Evolutionary conservation across 73 alveolate genomes (phyloP).

Genomic region (Paramecium sonneborni): DNA sequence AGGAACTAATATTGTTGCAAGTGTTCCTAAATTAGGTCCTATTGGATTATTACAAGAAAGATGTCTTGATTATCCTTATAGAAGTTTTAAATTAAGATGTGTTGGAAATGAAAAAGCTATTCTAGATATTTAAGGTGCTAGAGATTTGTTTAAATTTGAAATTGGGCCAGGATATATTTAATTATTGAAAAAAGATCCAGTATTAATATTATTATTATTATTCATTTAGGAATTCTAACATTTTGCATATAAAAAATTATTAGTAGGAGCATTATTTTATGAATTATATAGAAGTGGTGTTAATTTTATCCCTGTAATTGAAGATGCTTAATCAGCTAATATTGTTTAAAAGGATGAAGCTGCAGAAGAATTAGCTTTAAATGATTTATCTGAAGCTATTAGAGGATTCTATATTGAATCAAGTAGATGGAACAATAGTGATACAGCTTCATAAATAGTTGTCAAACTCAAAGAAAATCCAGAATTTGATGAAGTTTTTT

Average conservation of each 20-base stretch:
- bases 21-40: slow-evolving; percentile 76
- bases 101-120: slow-evolving; percentile 71
- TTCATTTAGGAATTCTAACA: slow-evolving; percentile 59
- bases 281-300: slow-evolving; percentile 79
- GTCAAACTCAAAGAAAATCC: slow-evolving; percentile 57
- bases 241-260: slow-evolving; percentile 66
- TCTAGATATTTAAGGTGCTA: slow-evolving; percentile 73
- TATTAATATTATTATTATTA: neutral
- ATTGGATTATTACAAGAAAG: slow-evolving; percentile 71
- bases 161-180: slow-evolving; percentile 76
- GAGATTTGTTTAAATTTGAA: slow-evolving; percentile 74
- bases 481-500: slow-evolving; percentile 59
- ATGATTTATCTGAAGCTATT: slow-evolving; percentile 55
- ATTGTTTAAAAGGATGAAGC: slow-evolving; percentile 56
- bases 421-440: slow-evolving; percentile 60
- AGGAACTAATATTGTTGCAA: slow-evolving; percentile 58
- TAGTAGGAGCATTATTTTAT: slow-evolving; percentile 75
- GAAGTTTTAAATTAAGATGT: slow-evolving; percentile 81
- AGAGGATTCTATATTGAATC: slow-evolving; percentile 65
- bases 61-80: slow-evolving; percentile 84
- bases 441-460: slow-evolving; percentile 38
- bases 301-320: slow-evolving; percentile 75
- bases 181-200: slow-evolving; percentile 77
- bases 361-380: slow-evolving; percentile 60
- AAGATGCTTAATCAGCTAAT: slow-evolving; percentile 71